These are phyloP conservation scores for Hygrophila difformis DNA, from an alignment of 257 asterid genomes.

Conservation along the genomic window DNA sequence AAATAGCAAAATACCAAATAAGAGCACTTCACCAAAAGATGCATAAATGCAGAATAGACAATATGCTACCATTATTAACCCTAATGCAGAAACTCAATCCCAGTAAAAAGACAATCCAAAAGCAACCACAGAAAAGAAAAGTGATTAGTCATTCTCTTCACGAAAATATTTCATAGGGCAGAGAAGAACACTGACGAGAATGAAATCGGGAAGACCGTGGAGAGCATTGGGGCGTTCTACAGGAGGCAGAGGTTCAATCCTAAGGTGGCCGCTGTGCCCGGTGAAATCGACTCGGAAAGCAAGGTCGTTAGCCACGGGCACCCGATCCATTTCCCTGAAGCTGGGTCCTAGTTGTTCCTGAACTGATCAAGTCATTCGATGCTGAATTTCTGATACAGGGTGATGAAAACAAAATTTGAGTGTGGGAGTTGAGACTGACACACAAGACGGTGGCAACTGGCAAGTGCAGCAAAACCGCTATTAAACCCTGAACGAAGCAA, in stretches of 20 bases:
- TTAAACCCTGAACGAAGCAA: no score
- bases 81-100: slow-evolving; percentile 9
- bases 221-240: slow-evolving; percentile 49
- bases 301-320: slow-evolving; percentile 50
- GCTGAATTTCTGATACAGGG: no score
- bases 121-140: neutral
- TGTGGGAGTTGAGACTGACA: no score
- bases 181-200: slow-evolving; percentile 44
- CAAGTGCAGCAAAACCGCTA: no score
- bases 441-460: no score
- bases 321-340: slow-evolving; percentile 18
- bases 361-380: no score
- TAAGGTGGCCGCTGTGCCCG: slow-evolving; percentile 84
- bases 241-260: slow-evolving; percentile 79
- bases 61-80: slow-evolving; percentile 8
- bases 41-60: neutral
- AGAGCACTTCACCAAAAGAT: neutral
- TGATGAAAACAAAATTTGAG: no score
- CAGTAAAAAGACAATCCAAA: neutral
- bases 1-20: neutral
- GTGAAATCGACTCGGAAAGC: slow-evolving; percentile 81
- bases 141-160: neutral
- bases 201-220: slow-evolving; percentile 68
- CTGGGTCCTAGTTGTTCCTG: no score
- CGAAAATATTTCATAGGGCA: neutral